phyloP scores from a whole-genome alignment of 192 early-diverging fungal species.

The Lunasporangiospora selenospora region DNA sequence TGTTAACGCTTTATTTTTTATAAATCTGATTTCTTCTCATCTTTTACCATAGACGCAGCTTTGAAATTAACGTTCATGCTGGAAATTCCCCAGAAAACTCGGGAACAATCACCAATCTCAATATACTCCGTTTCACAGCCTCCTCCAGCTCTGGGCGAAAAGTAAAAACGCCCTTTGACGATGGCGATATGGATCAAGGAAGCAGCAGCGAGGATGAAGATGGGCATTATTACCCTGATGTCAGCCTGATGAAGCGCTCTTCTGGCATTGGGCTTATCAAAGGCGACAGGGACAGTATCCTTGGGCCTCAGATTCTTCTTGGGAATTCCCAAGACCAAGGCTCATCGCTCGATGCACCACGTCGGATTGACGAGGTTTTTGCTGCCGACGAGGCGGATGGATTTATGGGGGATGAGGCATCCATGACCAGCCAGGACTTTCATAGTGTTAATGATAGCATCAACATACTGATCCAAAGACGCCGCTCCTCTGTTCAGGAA shows the following conservation, averaged over 20 bases:
- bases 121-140: neutral
- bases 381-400: no score
- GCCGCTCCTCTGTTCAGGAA: slow-evolving; percentile 26
- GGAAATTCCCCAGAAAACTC: slow-evolving; percentile 21
- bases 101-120: neutral
- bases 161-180: slow-evolving; percentile 24
- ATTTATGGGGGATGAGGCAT: no score
- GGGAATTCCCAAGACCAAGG: no score
- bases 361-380: no score
- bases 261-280: slow-evolving; percentile 22
- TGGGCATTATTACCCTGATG: slow-evolving; percentile 13
- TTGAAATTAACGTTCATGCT: slow-evolving; percentile 30
- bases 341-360: no score
- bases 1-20: neutral
- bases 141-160: neutral
- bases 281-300: neutral
- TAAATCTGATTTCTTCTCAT: neutral
- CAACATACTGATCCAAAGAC: slow-evolving; percentile 15
- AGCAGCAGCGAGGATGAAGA: slow-evolving; percentile 39
- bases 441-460: slow-evolving; percentile 13
- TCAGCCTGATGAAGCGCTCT: slow-evolving; percentile 22
- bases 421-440: slow-evolving; percentile 8
- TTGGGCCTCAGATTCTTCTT: slow-evolving; percentile 15
- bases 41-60: slow-evolving; percentile 22
- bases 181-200: slow-evolving; percentile 12